Evolutionary conservation across 176 grass and related monocot genomes (phyloP).

Genomic region (Eragrostis nindensis): DNA sequence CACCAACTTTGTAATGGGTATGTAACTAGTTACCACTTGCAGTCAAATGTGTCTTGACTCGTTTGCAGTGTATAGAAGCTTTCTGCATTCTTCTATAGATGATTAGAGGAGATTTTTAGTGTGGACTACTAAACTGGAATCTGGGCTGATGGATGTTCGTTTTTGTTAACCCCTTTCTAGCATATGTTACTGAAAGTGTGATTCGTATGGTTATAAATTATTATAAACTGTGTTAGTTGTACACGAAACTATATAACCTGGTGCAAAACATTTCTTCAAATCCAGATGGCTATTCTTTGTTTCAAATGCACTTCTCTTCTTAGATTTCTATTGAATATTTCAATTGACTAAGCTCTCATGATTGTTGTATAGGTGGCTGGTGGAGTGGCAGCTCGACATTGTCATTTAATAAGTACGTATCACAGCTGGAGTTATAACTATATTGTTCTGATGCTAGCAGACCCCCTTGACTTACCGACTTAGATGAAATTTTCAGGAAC

Average conservation of each 20-base stretch:
- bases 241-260: not conserved
- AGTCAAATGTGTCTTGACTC: not conserved
- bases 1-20: conserved; percentile 94
- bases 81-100: not conserved
- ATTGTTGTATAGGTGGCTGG: conserved; percentile 81
- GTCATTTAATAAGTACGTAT: conserved; percentile 73
- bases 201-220: not conserved
- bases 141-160: not conserved
- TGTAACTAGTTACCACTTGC: conserved; percentile 15
- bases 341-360: conserved; percentile 19
- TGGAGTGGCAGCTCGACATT: conserved; percentile 95
- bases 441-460: conserved; percentile 14
- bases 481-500: conserved; percentile 55
- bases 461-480: conserved; percentile 29
- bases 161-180: no score
- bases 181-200: not conserved
- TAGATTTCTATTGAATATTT: not conserved
- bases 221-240: not conserved
- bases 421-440: conserved; percentile 21
- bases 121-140: not conserved
- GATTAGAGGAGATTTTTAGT: not conserved
- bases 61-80: not conserved
- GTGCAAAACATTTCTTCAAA: not conserved
- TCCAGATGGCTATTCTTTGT: not conserved
- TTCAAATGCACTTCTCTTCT: not conserved